These are phyloP conservation scores for Phytophthora meadii DNA, from an alignment of 352 stramenopile species.

Conservation along the genomic window DNA sequence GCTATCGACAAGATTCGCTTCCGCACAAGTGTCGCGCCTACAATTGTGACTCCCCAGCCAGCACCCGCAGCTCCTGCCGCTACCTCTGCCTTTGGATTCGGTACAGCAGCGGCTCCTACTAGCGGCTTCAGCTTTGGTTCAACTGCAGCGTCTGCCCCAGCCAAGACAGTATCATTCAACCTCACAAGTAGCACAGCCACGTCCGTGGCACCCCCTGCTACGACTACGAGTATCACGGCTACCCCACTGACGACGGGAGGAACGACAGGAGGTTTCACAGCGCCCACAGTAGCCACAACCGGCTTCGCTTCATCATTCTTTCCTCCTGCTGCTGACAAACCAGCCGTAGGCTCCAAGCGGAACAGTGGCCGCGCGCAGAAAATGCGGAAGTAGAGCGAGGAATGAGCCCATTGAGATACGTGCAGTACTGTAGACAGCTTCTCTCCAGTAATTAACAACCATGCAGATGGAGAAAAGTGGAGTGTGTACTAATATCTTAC, in stretches of 20 bases:
- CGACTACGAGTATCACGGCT: conserved; percentile 32
- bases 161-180: conserved; percentile 77
- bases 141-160: conserved; percentile 30
- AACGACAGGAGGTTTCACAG: conserved; percentile 39
- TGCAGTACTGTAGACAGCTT: conserved; percentile 4
- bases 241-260: conserved; percentile 14
- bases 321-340: conserved; percentile 28
- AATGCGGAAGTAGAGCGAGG: conserved; percentile 46
- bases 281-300: conserved; percentile 39
- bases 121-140: conserved; percentile 54
- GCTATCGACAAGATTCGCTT: conserved; percentile 84
- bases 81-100: conserved; percentile 54
- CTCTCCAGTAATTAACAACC: conserved; percentile 23
- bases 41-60: conserved; percentile 52
- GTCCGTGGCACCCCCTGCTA: conserved; percentile 29
- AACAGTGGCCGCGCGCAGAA: conserved; percentile 44
- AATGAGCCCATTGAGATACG: too few relatives aligned
- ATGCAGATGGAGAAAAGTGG: conserved; percentile 23
- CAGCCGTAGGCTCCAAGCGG: conserved; percentile 42
- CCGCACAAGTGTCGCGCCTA: conserved; percentile 73
- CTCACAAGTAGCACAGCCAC: conserved; percentile 38
- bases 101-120: conserved; percentile 28
- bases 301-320: conserved; percentile 71
- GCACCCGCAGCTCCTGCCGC: conserved; percentile 24
- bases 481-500: conserved; percentile 42